phyloP scores from a whole-genome alignment of 1,284 basidiomycete species.

The Meira nashicola region DNA sequence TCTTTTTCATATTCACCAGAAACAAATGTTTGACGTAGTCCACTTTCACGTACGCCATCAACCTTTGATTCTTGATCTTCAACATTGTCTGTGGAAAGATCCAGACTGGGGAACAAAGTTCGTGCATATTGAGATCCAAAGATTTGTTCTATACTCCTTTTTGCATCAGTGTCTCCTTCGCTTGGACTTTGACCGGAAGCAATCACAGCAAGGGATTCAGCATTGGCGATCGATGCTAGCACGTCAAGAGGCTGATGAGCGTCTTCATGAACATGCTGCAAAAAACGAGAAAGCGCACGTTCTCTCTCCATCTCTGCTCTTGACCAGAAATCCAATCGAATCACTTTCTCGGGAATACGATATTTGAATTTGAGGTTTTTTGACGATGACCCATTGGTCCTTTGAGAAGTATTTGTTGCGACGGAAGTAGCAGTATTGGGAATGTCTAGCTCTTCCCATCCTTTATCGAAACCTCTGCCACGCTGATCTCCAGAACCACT shows the following conservation, averaged over 20 bases:
- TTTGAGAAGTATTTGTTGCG: neutral
- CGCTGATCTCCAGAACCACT: neutral
- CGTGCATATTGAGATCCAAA: neutral
- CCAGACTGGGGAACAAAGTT: neutral
- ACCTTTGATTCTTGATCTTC: too few relatives aligned
- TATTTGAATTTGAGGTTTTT: slow-evolving; percentile 13
- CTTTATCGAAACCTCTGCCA: slow-evolving; percentile 1
- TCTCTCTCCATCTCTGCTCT: slow-evolving; percentile 39
- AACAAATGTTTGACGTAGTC: neutral
- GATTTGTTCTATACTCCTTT: neutral
- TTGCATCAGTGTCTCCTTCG: neutral
- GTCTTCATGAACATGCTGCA: too few relatives aligned
- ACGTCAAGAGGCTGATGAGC: neutral
- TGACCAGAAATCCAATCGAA: slow-evolving; percentile 87
- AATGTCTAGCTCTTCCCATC: slow-evolving; percentile 5
- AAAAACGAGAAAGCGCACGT: too few relatives aligned
- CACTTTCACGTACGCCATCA: neutral
- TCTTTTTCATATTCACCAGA: slow-evolving; percentile 1
- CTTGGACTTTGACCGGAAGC: neutral
- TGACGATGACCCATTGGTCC: neutral
- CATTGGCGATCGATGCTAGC: neutral
- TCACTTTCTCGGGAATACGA: slow-evolving; percentile 80
- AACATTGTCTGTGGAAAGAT: too few relatives aligned
- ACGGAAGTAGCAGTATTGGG: neutral
- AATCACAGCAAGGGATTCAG: neutral